Base-by-base conservation (phyloP, 257 asterid genomes). In the Nicotiana tomentosiformis region DNA sequence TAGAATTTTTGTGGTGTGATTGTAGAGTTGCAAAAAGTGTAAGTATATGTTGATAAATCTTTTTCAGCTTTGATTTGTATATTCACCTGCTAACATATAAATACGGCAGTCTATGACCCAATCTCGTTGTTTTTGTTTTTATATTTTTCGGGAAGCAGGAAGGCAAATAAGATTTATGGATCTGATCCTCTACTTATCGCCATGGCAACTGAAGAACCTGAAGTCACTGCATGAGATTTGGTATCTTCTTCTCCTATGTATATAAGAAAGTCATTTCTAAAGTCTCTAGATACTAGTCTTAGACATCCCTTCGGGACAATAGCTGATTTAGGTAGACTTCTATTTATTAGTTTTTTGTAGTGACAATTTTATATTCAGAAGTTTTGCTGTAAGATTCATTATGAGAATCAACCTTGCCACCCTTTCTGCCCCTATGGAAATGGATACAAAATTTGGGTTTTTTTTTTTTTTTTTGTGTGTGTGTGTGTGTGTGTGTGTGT, bases 151-250 rank as follows among this genome's bases (percentile, higher is more conserved):
- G 64, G 57, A 80, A 80, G 82, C 78, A 86, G 84, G 88, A 85
- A 77, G 86, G 90, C 77, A 72, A 84, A 85, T 46, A 90, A 91
- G 79, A n/a, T 86, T 55, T 91, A 84, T 66, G 92, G 66, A 78
- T 83, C 87, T 32, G 88, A 89, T 23, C 86, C 89, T 39, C 90
- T 90, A 68, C 88, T 93, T 87, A 67, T 70, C 29, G 88, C 82
- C 49, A 5, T 78, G 77, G 60, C 78, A 51, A 37, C 64, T n/a
- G 93, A 88, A 56, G 95, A 88, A 78, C 88, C 89, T 1, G 88
- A 86, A 87, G 93, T 86, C 85, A 86, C 90, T 89, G 82, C 87
- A 65, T 91, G 90, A 91, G 15, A 60, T 39, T 66, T 51, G 82
- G 70, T 67, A 35, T 72, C 86, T 51, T 55, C 68, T 10, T 17